Conservation (phyloP, 352 stramenopile genomes). For the Phytophthora quininea region DNA sequence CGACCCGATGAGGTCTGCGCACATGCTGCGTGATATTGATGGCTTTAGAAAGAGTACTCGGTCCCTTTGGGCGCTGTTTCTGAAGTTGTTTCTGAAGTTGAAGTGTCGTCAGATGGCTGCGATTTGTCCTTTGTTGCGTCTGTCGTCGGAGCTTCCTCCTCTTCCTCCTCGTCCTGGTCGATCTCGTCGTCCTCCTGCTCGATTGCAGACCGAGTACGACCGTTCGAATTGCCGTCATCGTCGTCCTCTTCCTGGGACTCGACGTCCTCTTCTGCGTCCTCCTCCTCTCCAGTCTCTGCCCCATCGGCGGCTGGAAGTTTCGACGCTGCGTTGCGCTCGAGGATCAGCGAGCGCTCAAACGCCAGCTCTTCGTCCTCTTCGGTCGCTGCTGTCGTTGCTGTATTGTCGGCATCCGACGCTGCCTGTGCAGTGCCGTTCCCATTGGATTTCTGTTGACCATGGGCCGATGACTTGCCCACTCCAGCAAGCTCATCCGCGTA, state of each 20-base stretch:
- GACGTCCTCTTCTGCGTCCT: conserved; percentile 44
- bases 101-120: conserved; percentile 1
- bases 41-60: conserved; percentile 25
- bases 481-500: conserved; percentile 52
- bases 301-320: conserved; percentile 19
- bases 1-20: no score
- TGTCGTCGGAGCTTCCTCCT: conserved; percentile 21
- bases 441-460: conserved; percentile 26
- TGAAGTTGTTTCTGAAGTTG: conserved; percentile 1
- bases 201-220: conserved; percentile 18
- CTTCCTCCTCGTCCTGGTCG: conserved; percentile 27
- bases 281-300: conserved; percentile 37
- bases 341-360: conserved; percentile 46
- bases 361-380: conserved; percentile 45
- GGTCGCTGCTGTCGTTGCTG: conserved; percentile 27
- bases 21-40: not conserved
- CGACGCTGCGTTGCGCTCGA: conserved; percentile 24
- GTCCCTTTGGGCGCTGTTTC: conserved; percentile 4
- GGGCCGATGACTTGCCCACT: conserved; percentile 14
- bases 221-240: conserved; percentile 15
- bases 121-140: conserved; percentile 6
- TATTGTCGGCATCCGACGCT: conserved; percentile 14
- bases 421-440: conserved; percentile 7
- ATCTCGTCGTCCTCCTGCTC: conserved; percentile 36
- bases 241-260: conserved; percentile 42